These are phyloP conservation scores for Jatropha curcas DNA, from an alignment of 345 rosid genomes.

Conservation along the genomic window DNA sequence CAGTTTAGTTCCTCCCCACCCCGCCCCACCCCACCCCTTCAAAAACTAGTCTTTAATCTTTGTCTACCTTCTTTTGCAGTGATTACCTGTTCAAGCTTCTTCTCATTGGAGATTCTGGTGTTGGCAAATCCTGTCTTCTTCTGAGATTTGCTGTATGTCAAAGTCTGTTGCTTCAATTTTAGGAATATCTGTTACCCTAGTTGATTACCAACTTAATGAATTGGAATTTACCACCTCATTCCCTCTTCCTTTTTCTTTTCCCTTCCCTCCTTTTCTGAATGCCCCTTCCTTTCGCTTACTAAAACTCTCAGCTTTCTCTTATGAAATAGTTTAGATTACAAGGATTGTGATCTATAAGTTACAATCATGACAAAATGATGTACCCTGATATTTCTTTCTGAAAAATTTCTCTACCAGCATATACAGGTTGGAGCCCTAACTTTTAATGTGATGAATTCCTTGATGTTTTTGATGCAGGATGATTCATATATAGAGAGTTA, in stretches of 20 bases:
- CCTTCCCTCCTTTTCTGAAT: too few relatives aligned
- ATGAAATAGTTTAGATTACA: not conserved
- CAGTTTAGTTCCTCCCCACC: too few relatives aligned
- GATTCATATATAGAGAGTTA: slow-evolving; percentile 68
- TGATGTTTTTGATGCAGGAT: slow-evolving; percentile 44
- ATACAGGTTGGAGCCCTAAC: not conserved
- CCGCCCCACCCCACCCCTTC: too few relatives aligned
- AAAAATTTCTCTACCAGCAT: not conserved
- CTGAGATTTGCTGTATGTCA: slow-evolving; percentile 19
- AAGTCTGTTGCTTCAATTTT: not conserved
- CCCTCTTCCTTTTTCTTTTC: not conserved
- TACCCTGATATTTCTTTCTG: not conserved
- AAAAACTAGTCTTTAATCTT: not conserved
- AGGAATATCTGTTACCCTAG: not conserved
- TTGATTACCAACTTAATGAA: not conserved
- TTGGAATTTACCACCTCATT: not conserved
- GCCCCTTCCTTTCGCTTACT: too few relatives aligned
- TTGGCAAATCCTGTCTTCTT: slow-evolving; percentile 19
- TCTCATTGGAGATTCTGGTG: slow-evolving; percentile 25
- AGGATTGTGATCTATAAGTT: not conserved
- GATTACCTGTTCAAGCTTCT: slow-evolving; percentile 26
- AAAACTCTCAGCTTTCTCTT: too few relatives aligned
- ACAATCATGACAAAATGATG: not conserved
- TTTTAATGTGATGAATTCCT: not conserved
- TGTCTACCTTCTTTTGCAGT: not conserved